Evolutionary conservation across 495 filamentous ascomycete genomes (phyloP), one percentile per base, ranked within the genome.

Genomic region (Zalerion maritima): DNA sequence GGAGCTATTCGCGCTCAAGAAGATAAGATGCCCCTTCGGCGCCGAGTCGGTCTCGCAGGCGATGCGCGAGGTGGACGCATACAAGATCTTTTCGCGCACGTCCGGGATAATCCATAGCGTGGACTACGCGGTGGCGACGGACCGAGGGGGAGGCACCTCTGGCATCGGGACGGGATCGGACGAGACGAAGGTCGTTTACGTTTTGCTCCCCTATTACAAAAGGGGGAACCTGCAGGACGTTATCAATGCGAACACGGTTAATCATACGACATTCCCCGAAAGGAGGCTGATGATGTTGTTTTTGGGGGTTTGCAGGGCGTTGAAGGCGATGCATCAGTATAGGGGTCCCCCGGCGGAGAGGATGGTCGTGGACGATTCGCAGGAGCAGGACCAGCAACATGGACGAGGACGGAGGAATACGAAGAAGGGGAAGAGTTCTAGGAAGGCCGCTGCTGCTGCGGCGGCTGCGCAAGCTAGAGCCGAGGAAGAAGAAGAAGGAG

Each of bases 221-320:
- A 63, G 89, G 22, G 89, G 89, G 12, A 97, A 97, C 44, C 65
- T 97, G 16, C 89, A 97, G 50, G 89, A 97, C 56, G 78, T 87
- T 24, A 94, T 97, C 62, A 97, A 97, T 47, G 89, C 89, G 36
- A 97, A 97, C 53, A 56, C 96, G 28, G 86, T 97, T 61, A 96
- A 97, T 52, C 83, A 92, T 38, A 81, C 81, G n/a, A 69, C 64
- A 26, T 94, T 97, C 45, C 89, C 89, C 0, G 86, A 93, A 60
- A 71, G 75, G 54, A 62, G 73, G 38, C 57, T 97, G 26, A 86
- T 96, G 87, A 62, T 71, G 38, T 50, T 97, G 43, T 93, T 96
- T 43, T 58, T 94, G 19, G 89, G 89, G 5, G 85, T 97, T 3
- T 94, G 89, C 41, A 64, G 73, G 36, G 91, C 85, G 10, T 53